Evolutionary conservation across 1,139 yeast genomes (phyloP), one percentile per base, ranked within the genome.

Genomic region (Protomyces macrosporus): DNA sequence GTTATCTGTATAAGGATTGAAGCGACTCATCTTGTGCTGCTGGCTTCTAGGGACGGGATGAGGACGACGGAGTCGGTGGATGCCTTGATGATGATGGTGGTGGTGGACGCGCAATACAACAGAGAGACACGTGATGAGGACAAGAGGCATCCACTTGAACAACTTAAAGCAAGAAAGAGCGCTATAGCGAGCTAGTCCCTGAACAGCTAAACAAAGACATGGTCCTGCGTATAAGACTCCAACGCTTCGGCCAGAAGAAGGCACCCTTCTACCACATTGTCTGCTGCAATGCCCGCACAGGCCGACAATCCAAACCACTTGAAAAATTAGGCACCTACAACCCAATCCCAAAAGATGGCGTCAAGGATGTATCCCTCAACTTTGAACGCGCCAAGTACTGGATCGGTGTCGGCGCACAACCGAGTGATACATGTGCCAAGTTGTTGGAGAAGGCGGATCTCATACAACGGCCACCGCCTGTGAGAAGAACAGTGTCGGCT

Each of bases 351-450:
- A 80, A 82, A 63, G 88, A 95, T 30, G 85, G 84, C 69, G 79
- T 77, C 68, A 93, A 93, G 74, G 90, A 90, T 70, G 83, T 93
- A 50, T 82, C 84, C 69, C 78, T 93, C 55, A 98, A 93, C 74
- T 90, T 93, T 73, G 85, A 85, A 69, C 84, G 97, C 70, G 84
- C 97, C n/a, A 90, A 90, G 75, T 95, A 93, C 76, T 93, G 99
- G 99, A 78, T 93, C 54, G 97, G 97, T 72, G 96, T 90, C 14
- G 99, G 99, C n/a, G 98, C 98, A 1, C 96, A 88, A 73, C 96
- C 97, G 3, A 85, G 95, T 40, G 91, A 88, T 53, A 80, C 95
- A 4, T 96, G 91, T 10, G 82, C 85, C 4, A 84, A 84, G 70
- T 77, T 93, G 67, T 83, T 93, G 74, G 86, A 86, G 72, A 89